Evolutionary conservation across 202 grass and related monocot genomes (phyloP).

Genomic region (Hordeum pubiflorum): DNA sequence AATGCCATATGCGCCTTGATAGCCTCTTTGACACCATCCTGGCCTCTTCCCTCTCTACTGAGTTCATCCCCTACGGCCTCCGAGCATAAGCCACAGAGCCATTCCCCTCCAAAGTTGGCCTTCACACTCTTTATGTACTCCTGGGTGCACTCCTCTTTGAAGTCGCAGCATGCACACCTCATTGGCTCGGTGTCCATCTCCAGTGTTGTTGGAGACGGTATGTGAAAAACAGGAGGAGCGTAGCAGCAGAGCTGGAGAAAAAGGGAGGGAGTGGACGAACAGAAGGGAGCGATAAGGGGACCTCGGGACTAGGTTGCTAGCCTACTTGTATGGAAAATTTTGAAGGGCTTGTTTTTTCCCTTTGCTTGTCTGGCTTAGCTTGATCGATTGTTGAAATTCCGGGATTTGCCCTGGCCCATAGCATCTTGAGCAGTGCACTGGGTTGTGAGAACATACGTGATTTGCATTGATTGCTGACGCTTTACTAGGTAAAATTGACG

Average conservation of each 20-base stretch:
- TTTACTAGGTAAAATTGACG: background rate
- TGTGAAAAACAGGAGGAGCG: background rate
- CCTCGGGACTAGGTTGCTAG: constrained; percentile 27
- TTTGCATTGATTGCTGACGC: constrained; percentile 6
- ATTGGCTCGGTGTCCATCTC: constrained; percentile 48
- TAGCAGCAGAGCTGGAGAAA: constrained; percentile 19
- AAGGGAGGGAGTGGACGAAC: background rate
- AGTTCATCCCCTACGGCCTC: constrained; percentile 53
- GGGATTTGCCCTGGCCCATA: constrained; percentile 35
- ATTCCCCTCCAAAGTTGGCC: constrained; percentile 57
- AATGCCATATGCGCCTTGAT: constrained; percentile 55
- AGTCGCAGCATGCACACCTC: constrained; percentile 53
- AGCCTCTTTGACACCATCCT: constrained; percentile 38
- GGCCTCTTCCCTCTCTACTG: background rate
- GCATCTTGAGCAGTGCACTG: constrained; percentile 36
- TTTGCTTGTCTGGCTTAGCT: constrained; percentile 26
- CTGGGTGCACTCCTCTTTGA: constrained; percentile 69
- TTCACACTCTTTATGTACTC: constrained; percentile 64
- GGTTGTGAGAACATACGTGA: constrained; percentile 24
- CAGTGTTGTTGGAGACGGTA: background rate
- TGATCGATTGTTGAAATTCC: constrained; percentile 33
- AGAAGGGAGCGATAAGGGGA: constrained; percentile 19
- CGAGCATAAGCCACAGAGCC: constrained; percentile 73
- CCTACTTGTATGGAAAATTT: constrained; percentile 15
- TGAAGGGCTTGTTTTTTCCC: constrained; percentile 3